Conservation (phyloP, 805 yeast species). For the Metschnikowia picachoensis region DNA sequence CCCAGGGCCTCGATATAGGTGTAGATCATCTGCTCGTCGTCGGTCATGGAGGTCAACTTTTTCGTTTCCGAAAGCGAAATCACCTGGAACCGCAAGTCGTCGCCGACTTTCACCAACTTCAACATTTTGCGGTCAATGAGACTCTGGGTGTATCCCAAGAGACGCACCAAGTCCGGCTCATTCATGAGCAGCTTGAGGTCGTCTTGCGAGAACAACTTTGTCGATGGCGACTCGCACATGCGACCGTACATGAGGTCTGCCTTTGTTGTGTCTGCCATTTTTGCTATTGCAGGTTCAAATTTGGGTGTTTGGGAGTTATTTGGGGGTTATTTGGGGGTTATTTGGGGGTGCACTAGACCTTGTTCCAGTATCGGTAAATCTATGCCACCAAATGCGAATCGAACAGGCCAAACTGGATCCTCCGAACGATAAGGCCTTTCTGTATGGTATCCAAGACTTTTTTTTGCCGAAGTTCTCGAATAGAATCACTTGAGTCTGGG, state of each 20-base stretch:
- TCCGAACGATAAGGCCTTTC: too few species aligned
- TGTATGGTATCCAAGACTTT: too few species aligned
- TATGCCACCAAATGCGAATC: too few species aligned
- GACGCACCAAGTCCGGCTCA: conserved; percentile 39
- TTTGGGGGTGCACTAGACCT: too few species aligned
- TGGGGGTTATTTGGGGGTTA: too few species aligned
- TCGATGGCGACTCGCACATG: conserved; percentile 54
- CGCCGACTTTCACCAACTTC: conserved; percentile 65
- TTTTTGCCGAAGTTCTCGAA: too few species aligned
- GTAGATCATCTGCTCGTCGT: conserved; percentile 89
- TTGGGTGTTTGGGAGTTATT: too few species aligned
- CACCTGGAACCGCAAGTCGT: conserved; percentile 69
- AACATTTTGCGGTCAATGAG: conserved; percentile 56
- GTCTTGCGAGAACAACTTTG: conserved; percentile 58
- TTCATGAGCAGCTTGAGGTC: conserved; percentile 56
- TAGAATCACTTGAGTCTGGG: too few species aligned
- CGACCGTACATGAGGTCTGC: conserved; percentile 58
- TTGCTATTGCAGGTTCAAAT: not conserved
- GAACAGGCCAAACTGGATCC: too few species aligned
- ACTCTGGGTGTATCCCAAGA: conserved; percentile 49
- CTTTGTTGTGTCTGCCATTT: conserved; percentile 17
- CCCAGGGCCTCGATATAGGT: conserved; percentile 89
- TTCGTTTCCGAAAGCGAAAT: conserved; percentile 70
- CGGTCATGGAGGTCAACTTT: conserved; percentile 70
- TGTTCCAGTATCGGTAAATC: too few species aligned